Conservation (phyloP, 2,329 filamentous ascomycete genomes). For the Teratosphaeria destructans region DNA sequence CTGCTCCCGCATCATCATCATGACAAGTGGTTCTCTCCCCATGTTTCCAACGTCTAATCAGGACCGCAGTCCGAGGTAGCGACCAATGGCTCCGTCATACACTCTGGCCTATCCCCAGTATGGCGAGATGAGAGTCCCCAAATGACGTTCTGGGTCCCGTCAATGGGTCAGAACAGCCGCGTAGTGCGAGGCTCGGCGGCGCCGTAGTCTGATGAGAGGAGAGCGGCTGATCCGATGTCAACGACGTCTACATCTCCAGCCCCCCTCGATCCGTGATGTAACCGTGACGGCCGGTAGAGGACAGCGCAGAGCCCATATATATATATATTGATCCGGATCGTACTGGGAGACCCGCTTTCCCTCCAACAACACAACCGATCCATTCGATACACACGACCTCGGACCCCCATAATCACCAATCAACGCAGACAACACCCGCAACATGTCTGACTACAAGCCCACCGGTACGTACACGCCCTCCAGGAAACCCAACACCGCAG, state of each 20-base stretch:
- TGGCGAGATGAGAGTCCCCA: background rate
- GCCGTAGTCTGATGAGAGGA: background rate
- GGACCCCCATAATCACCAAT: conserved; percentile 1
- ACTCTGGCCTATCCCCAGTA: background rate
- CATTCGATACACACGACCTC: background rate
- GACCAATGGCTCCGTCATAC: background rate
- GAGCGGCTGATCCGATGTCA: background rate
- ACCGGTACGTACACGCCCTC: conserved; percentile 13
- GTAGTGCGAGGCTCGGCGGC: background rate
- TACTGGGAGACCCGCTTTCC: background rate
- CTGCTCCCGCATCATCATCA: background rate
- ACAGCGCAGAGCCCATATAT: background rate
- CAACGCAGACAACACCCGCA: conserved; percentile 1
- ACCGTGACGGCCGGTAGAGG: background rate
- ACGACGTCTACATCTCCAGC: background rate
- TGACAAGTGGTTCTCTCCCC: background rate
- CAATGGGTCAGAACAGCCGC: background rate
- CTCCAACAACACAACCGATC: background rate
- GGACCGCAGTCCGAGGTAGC: background rate
- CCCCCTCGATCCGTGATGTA: background rate
- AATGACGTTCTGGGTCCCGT: background rate
- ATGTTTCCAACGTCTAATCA: background rate
- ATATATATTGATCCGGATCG: background rate
- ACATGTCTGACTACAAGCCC: conserved; percentile 28
- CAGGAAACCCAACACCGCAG: background rate